phyloP scores from a whole-genome alignment of 495 filamentous ascomycete species.

The Penicillium steckii region DNA sequence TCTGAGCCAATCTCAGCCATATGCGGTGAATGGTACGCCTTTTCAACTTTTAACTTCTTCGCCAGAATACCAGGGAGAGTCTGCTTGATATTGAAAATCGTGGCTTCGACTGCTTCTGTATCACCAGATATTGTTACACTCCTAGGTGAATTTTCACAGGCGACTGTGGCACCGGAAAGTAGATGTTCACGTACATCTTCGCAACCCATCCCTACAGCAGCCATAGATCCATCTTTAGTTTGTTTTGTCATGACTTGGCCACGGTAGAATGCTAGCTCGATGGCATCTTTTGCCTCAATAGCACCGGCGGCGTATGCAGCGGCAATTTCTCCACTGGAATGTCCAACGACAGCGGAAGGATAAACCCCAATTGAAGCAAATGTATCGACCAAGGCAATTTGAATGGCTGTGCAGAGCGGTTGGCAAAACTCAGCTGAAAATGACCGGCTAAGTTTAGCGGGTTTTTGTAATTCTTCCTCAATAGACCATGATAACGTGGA shows the following conservation, averaged over 20 bases:
- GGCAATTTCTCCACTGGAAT: constrained; percentile 63
- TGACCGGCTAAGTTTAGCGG: neutral
- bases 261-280: constrained; percentile 38
- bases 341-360: constrained; percentile 53
- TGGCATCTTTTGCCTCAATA: constrained; percentile 37
- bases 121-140: constrained; percentile 32
- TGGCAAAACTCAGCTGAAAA: constrained; percentile 33
- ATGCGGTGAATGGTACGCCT: constrained; percentile 8
- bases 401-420: constrained; percentile 46
- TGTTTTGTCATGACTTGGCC: constrained; percentile 12
- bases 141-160: constrained; percentile 21
- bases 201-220: constrained; percentile 49
- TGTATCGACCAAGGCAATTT: constrained; percentile 49
- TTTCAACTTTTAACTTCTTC: constrained; percentile 19
- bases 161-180: constrained; percentile 4
- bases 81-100: constrained; percentile 31
- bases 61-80: constrained; percentile 15
- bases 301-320: constrained; percentile 59
- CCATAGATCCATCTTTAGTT: constrained; percentile 16
- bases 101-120: constrained; percentile 32
- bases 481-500: neutral
- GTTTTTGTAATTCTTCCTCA: constrained; percentile 13
- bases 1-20: neutral
- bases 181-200: neutral
- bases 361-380: constrained; percentile 37